A percentile compares a stretch with the other conserved stretches of the same genome.
Conservation (phyloP, 345 rosid genomes). For the Stellera chamaejasme region DNA sequence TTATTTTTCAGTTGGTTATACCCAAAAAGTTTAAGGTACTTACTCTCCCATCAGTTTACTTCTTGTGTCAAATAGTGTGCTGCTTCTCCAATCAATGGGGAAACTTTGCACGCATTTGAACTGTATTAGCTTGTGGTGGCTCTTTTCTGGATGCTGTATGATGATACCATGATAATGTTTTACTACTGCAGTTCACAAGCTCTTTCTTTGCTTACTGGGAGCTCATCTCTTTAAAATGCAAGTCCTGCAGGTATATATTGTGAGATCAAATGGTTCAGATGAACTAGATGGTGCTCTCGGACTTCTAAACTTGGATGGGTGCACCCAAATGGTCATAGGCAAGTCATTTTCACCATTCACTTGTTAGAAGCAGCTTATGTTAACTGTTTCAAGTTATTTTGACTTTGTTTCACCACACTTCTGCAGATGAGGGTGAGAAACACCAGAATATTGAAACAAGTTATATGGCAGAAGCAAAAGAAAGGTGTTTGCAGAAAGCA, state of each 20-base stretch:
- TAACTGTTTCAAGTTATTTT: too few species aligned
- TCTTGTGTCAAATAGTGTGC: background rate
- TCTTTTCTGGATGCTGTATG: too few species aligned
- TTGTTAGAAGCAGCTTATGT: background rate
- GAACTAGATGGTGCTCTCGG: constrained; percentile 31
- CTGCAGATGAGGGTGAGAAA: background rate
- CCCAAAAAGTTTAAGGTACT: constrained; percentile 44
- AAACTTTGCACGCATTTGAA: background rate
- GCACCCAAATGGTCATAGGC: constrained; percentile 12
- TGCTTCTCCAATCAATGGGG: too few species aligned
- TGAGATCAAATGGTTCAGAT: constrained; percentile 23
- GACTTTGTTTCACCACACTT: too few species aligned
- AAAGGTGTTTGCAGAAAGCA: constrained; percentile 8
- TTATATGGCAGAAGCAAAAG: background rate
- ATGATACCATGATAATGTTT: too few species aligned
- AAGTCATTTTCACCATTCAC: constrained; percentile 3
- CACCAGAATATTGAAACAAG: background rate
- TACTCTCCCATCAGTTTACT: background rate
- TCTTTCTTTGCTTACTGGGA: too few species aligned
- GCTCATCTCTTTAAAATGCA: too few species aligned
- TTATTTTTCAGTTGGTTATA: constrained; percentile 43
- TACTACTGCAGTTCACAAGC: too few species aligned
- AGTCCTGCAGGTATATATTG: constrained; percentile 28
- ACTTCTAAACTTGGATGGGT: constrained; percentile 22
- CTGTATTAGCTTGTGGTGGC: too few species aligned